Evolutionary conservation across 2,329 filamentous ascomycete species (phyloP).

Genomic region (Diaporthe capsici): DNA sequence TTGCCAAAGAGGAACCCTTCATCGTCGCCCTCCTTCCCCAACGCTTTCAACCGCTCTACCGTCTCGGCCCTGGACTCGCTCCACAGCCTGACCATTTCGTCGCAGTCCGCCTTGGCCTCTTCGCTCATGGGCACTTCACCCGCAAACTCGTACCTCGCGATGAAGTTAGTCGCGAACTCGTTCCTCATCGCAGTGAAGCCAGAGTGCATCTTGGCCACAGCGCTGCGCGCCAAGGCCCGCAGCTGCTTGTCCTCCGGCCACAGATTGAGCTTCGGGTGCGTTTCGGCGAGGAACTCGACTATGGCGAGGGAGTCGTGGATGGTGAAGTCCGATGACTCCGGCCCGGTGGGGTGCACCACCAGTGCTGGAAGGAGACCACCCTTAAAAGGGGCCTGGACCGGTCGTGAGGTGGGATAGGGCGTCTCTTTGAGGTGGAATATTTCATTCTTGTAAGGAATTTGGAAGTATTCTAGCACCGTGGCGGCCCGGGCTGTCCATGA

Average conservation of each 20-base stretch:
- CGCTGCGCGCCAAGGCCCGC: not conserved
- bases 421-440: not conserved
- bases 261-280: not conserved
- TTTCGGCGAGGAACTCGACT: not conserved
- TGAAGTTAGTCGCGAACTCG: not conserved
- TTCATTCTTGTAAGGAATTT: not conserved
- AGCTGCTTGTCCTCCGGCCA: conserved; percentile 4
- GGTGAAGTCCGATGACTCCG: not conserved
- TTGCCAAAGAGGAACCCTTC: not conserved
- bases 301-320: conserved; percentile 9
- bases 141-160: not conserved
- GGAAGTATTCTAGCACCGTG: not conserved
- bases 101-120: not conserved
- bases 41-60: not conserved
- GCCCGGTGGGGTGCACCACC: not conserved
- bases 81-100: not conserved
- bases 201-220: not conserved
- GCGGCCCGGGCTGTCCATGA: conserved; percentile 1
- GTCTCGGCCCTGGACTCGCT: not conserved
- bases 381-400: not conserved
- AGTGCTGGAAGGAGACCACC: not conserved
- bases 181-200: not conserved
- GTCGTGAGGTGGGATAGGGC: not conserved
- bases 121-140: not conserved
- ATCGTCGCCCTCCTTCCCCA: not conserved